Evolutionary conservation across 176 grass and related monocot genomes (phyloP).

Genomic region (Lolium multiflorum): DNA sequence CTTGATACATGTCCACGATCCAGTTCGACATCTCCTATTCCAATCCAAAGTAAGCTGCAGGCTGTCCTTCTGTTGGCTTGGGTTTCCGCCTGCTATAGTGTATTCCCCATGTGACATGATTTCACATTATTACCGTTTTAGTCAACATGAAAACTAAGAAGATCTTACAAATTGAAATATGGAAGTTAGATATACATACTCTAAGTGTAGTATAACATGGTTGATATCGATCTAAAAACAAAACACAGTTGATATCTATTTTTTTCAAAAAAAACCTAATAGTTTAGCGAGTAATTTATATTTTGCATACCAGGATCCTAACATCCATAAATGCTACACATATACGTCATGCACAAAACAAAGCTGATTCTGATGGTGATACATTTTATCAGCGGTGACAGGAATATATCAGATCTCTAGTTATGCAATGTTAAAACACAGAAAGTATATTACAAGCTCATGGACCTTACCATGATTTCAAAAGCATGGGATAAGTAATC

Average conservation of each 20-base stretch:
- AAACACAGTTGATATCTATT: neutral
- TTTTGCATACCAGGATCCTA: neutral
- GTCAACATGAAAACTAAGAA: too few relatives aligned
- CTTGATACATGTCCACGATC: too few relatives aligned
- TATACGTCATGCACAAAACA: neutral
- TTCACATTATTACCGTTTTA: too few relatives aligned
- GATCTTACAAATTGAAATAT: too few relatives aligned
- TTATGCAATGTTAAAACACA: neutral
- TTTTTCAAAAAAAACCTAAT: neutral
- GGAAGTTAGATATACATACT: too few relatives aligned
- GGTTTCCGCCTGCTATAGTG: too few relatives aligned
- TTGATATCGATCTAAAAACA: too few relatives aligned
- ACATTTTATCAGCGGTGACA: neutral
- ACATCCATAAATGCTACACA: neutral
- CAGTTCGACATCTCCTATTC: too few relatives aligned
- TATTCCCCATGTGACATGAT: too few relatives aligned
- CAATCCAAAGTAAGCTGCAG: too few relatives aligned
- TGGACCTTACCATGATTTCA: slow-evolving; percentile 71
- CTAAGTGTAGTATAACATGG: too few relatives aligned
- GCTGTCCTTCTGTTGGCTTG: too few relatives aligned
- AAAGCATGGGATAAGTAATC: slow-evolving; percentile 90
- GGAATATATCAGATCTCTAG: neutral
- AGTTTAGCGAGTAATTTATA: neutral
- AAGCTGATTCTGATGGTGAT: neutral
- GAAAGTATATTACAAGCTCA: neutral